Percentiles rank a stretch among this genome's conserved stretches.
These are phyloP conservation scores for Rubroboletus satanas DNA, from an alignment of 768 basidiomycete genomes.

Conservation along the genomic window DNA sequence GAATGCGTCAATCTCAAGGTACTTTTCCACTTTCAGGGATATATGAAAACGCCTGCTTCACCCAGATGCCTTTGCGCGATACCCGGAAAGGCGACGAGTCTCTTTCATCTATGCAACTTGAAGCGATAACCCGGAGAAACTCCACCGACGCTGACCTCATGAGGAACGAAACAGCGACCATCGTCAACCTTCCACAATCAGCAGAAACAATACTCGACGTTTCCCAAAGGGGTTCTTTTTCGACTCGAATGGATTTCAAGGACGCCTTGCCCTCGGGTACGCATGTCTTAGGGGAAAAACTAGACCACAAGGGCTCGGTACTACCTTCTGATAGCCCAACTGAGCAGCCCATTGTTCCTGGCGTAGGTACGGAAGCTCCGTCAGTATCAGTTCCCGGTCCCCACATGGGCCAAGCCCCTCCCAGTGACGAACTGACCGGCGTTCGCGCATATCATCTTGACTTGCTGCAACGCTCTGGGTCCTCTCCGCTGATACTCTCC, in stretches of 20 bases:
- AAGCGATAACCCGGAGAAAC: not conserved
- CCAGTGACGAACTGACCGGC: not conserved
- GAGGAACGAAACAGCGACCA: not conserved
- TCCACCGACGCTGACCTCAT: not conserved
- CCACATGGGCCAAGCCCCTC: not conserved
- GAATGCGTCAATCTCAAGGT: constrained; percentile 29
- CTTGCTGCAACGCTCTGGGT: not conserved
- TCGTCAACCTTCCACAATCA: not conserved
- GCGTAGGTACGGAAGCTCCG: not conserved
- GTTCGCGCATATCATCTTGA: not conserved
- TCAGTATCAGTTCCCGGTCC: not conserved
- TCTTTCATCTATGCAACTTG: not conserved
- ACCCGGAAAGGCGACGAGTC: not conserved
- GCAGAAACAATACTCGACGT: not conserved
- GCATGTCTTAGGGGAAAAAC: not conserved
- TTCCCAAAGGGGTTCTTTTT: not conserved
- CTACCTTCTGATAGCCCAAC: not conserved
- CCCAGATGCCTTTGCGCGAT: not conserved
- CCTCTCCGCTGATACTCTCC: not conserved
- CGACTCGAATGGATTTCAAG: not conserved
- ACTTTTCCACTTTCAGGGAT: constrained; percentile 12
- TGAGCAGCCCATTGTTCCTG: not conserved
- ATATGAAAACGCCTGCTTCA: not conserved
- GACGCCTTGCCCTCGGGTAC: not conserved
- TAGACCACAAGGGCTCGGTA: not conserved